Evolutionary conservation across 2,329 filamentous ascomycete genomes (phyloP).

Genomic region (Triangularia setosa): DNA sequence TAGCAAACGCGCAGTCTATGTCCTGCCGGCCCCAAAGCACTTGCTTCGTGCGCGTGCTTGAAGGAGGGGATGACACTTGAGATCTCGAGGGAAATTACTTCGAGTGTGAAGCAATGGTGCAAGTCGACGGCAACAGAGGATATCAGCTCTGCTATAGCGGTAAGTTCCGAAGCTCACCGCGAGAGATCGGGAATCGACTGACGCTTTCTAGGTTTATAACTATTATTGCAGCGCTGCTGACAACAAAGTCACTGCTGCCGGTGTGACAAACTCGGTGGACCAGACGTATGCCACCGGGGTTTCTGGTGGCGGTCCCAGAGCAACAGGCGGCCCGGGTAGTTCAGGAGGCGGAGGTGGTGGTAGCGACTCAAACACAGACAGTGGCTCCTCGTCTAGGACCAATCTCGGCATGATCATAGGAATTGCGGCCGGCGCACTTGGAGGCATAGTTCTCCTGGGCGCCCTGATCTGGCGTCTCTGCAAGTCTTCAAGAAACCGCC

Average conservation of each 20-base stretch:
- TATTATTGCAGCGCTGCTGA: slow-evolving; percentile 49
- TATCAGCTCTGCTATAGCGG: slow-evolving; percentile 41
- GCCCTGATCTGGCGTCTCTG: slow-evolving; percentile 37
- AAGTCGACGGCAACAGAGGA: slow-evolving; percentile 41
- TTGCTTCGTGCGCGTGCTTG: slow-evolving; percentile 51
- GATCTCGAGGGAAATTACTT: slow-evolving; percentile 43
- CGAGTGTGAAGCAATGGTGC: slow-evolving; percentile 43
- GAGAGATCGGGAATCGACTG: not conserved
- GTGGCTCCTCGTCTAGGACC: not conserved
- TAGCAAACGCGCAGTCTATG: slow-evolving; percentile 41
- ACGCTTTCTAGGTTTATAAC: slow-evolving; percentile 34
- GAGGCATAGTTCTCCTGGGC: slow-evolving; percentile 31
- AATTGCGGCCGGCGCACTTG: slow-evolving; percentile 33
- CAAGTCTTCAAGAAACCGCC: slow-evolving; percentile 26
- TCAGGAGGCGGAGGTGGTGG: slow-evolving; percentile 15
- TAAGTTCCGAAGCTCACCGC: not conserved
- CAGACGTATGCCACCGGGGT: slow-evolving; percentile 25
- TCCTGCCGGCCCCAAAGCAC: slow-evolving; percentile 42
- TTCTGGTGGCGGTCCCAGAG: not conserved
- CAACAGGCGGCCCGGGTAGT: slow-evolving; percentile 1
- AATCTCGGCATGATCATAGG: slow-evolving; percentile 35
- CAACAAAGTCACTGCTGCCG: slow-evolving; percentile 37
- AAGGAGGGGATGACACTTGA: slow-evolving; percentile 44
- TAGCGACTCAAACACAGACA: slow-evolving; percentile 11
- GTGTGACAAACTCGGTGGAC: slow-evolving; percentile 37